Percentiles rank a stretch among this genome's conserved stretches.
These are phyloP conservation scores for Withania somnifera DNA, from an alignment of 305 asterid species.

Conservation along the genomic window DNA sequence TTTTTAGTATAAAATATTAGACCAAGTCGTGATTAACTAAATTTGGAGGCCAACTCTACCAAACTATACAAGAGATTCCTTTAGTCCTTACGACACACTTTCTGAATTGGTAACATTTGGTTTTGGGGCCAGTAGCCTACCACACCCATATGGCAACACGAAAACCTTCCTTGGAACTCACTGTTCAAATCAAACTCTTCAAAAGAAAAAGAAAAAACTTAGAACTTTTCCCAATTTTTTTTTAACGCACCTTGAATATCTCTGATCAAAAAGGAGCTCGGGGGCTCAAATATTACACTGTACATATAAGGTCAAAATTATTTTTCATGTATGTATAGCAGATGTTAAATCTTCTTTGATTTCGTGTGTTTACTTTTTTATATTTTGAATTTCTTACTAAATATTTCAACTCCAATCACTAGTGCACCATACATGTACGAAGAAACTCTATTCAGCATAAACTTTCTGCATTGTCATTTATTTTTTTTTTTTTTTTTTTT, in stretches of 20 bases:
- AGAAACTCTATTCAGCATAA: not conserved
- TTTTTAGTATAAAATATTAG: not conserved
- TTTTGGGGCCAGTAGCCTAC: conserved; percentile 66
- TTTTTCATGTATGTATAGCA: not conserved
- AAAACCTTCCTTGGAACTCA: conserved; percentile 7
- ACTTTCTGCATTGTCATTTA: not conserved
- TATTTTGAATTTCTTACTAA: not conserved
- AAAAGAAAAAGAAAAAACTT: not conserved
- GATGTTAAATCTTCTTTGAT: not conserved
- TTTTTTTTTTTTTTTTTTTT: not conserved
- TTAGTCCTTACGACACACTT: not conserved
- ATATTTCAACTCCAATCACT: not conserved
- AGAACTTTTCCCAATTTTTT: not conserved
- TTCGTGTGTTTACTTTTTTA: not conserved
- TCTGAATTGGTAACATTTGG: conserved; percentile 23
- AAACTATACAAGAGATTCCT: conserved; percentile 19
- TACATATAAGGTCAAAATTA: not conserved
- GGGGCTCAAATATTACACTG: not conserved
- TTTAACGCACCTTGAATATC: not conserved
- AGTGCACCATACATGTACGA: too few species aligned
- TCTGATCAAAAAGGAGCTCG: not conserved
- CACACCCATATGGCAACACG: conserved; percentile 29
- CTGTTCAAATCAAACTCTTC: not conserved
- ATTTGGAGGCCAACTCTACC: conserved; percentile 90
- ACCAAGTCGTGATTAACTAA: conserved; percentile 2